phyloP scores from a whole-genome alignment of 176 grass and related monocot genomes.

The Oryza punctata region DNA sequence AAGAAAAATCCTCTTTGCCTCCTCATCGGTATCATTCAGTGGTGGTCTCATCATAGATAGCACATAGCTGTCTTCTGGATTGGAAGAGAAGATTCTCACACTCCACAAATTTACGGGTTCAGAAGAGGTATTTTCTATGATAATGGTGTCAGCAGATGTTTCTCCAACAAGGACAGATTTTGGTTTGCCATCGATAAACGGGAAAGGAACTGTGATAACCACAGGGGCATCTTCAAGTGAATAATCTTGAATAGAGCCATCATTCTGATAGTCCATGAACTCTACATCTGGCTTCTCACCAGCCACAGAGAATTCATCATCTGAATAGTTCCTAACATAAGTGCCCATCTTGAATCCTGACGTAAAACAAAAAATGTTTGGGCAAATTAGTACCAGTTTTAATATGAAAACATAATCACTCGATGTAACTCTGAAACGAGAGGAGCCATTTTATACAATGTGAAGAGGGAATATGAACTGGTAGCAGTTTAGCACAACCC shows the following conservation, averaged over 20 bases:
- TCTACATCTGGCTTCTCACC: constrained; percentile 82
- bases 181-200: constrained; percentile 65
- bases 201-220: constrained; percentile 66
- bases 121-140: constrained; percentile 58
- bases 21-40: constrained; percentile 49
- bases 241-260: constrained; percentile 62
- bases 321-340: constrained; percentile 41
- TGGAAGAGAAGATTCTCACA: constrained; percentile 86
- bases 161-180: constrained; percentile 72
- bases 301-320: constrained; percentile 68
- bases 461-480: constrained; percentile 2
- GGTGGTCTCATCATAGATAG: constrained; percentile 89
- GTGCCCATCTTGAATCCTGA: constrained; percentile 56
- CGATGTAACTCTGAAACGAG: not conserved
- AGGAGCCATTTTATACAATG: not conserved
- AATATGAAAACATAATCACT: not conserved
- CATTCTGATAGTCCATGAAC: constrained; percentile 85
- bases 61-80: constrained; percentile 78
- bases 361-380: not conserved
- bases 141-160: constrained; percentile 60
- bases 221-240: constrained; percentile 59
- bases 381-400: not conserved
- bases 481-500: not conserved
- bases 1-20: constrained; percentile 51
- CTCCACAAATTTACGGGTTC: constrained; percentile 74